These are phyloP conservation scores for Aspergillus ruber DNA, from an alignment of 2,329 filamentous ascomycete genomes.

Conservation along the genomic window DNA sequence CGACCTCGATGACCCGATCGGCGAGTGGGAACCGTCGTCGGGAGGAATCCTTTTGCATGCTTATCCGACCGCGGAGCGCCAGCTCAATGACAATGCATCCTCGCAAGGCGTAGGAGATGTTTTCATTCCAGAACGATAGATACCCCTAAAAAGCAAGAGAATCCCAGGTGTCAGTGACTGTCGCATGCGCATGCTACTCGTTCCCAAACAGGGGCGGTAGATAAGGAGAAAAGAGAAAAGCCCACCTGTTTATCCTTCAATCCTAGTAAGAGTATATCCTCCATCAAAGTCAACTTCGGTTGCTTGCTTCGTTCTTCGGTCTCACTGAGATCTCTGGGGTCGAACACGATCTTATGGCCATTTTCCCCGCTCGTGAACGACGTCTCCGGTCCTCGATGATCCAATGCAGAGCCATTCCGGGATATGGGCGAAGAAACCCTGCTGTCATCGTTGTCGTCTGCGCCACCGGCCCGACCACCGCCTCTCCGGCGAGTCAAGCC, in stretches of 20 bases:
- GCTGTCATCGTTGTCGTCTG: conserved; percentile 58
- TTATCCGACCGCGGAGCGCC: conserved; percentile 89
- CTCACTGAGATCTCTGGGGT: conserved; percentile 95
- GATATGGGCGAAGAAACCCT: conserved; percentile 61
- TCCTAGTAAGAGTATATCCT: conserved; percentile 90
- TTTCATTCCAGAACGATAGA: conserved; percentile 99
- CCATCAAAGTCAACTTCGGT: conserved; percentile 97
- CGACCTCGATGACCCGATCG: conserved; percentile 91
- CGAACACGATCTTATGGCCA: conserved; percentile 97
- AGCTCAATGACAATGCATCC: conserved; percentile 98
- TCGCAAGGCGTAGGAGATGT: conserved; percentile 95
- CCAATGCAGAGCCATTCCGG: conserved; percentile 52
- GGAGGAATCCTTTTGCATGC: conserved; percentile 95
- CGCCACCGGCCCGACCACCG: conserved; percentile 51
- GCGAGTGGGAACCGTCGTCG: conserved; percentile 86
- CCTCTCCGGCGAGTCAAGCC: conserved; percentile 66
- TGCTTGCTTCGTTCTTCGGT: conserved; percentile 94
- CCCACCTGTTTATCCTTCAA: conserved; percentile 97
- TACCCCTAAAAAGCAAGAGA: conserved; percentile 61
- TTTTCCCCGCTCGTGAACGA: conserved; percentile 83
- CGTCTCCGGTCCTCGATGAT: conserved; percentile 58
- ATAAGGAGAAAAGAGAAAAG: conserved; percentile 1
- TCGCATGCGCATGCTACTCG: neutral
- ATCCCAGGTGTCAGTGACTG: conserved; percentile 18
- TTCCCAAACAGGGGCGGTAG: neutral